Evolutionary conservation across 371 early-diverging fungal species (phyloP), one percentile per base, ranked within the genome.

Genomic region (Mortierella sp.): DNA sequence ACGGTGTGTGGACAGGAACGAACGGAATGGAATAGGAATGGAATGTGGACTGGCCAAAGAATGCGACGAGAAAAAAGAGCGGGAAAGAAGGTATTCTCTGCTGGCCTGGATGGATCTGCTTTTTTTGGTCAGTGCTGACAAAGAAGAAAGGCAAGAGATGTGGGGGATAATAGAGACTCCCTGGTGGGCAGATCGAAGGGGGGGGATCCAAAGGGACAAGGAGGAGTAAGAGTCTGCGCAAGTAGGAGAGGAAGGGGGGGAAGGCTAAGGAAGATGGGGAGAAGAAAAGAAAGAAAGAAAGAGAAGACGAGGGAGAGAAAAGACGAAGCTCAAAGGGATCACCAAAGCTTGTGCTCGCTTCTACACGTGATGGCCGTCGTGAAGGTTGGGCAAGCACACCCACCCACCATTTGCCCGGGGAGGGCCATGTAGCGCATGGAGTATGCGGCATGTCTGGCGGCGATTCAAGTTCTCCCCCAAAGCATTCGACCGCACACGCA

Each of bases 201-300:
- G n/a, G n/a, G n/a, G n/a, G n/a, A n/a, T n/a, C n/a, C n/a, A n/a
- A n/a, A n/a, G n/a, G n/a, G n/a, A n/a, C n/a, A n/a, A n/a, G n/a
- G n/a, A n/a, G 19, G 30, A 45, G 19, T n/a, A 28, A 23, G 30
- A 30, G 46, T 18, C 45, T 46, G 48, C 2, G 19, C 45, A 55
- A 21, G 34, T 24, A 27, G 14, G 38, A 53, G n/a, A 45, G 30
- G 46, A 23, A 21, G 23, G 26, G 23, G 23, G 51, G 9, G 43
- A 18, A 24, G 34, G 34, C 14, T 19, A 30, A 49, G 19, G 38
- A n/a, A 30, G 42, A 30, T 1, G 27, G 31, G 56, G 18, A 26
- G 21, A 16, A 42, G 52, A 18, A 45, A 39, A 45, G 41, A 39
- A 46, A 48, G 43, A 28, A 23, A 62, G 21, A 30, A 45, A 50